Conservation (phyloP, 768 basidiomycete genomes). For the Suillus tomentosus region DNA sequence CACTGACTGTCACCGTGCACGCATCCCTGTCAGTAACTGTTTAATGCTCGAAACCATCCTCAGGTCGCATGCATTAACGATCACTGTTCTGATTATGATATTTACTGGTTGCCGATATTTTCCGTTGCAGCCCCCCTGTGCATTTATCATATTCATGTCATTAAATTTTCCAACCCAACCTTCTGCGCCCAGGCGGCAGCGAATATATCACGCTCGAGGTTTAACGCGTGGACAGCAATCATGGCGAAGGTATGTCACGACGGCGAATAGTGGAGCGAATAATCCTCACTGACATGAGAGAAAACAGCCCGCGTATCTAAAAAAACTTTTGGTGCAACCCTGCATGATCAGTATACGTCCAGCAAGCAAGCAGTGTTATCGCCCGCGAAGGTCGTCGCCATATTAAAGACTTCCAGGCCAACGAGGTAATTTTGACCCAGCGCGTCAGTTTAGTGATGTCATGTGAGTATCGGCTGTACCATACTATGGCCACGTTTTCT, state of each 20-base stretch:
- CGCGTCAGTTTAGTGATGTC: not conserved
- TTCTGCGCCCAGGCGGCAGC: not conserved
- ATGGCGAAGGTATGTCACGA: not conserved
- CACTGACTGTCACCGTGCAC: conserved; percentile 20
- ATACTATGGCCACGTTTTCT: conserved; percentile 1
- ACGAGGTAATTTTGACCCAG: not conserved
- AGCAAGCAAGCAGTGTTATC: not conserved
- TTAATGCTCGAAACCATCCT: not conserved
- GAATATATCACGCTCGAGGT: not conserved
- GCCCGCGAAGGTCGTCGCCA: not conserved
- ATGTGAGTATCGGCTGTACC: not conserved
- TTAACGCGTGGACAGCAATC: not conserved
- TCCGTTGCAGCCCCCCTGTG: not conserved
- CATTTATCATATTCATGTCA: not conserved
- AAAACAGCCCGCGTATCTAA: not conserved
- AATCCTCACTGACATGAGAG: not conserved
- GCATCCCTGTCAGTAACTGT: not conserved
- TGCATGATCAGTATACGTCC: not conserved
- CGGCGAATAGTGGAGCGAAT: not conserved
- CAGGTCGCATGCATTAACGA: not conserved
- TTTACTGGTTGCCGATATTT: not conserved
- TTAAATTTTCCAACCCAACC: not conserved
- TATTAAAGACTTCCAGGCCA: not conserved
- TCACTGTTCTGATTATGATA: not conserved
- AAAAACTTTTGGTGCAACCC: conserved; percentile 3